These are phyloP conservation scores for Ogataea parapolymorpha DNA, from an alignment of 805 yeast species.

Conservation along the genomic window DNA sequence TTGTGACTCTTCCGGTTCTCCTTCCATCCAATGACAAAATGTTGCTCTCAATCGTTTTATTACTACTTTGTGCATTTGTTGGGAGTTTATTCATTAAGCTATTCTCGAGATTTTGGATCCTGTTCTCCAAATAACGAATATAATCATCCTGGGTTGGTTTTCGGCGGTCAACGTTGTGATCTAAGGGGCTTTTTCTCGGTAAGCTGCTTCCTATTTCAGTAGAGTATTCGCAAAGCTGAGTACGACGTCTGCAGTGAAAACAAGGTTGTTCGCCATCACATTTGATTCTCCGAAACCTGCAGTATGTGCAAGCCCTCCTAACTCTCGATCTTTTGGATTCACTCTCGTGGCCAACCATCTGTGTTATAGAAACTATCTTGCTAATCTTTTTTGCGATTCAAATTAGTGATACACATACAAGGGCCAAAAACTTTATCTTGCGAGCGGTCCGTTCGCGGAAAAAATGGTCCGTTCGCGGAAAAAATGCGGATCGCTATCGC, in stretches of 20 bases:
- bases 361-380: not conserved
- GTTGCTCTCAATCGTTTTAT: not conserved
- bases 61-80: no score
- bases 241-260: slow-evolving; percentile 40
- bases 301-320: slow-evolving; percentile 52
- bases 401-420: not conserved
- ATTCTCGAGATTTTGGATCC: not conserved
- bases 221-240: slow-evolving; percentile 6
- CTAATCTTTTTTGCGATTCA: not conserved
- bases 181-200: not conserved
- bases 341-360: not conserved
- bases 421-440: no score
- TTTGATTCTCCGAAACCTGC: slow-evolving; percentile 53
- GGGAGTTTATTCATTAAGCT: no score
- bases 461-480: no score
- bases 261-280: slow-evolving; percentile 57
- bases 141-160: not conserved
- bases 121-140: not conserved
- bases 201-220: not conserved
- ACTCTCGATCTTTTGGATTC: slow-evolving; percentile 34
- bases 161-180: not conserved
- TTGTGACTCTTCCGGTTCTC: not conserved
- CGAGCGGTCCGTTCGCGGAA: no score
- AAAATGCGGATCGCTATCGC: no score
- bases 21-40: not conserved